These are phyloP conservation scores for Helotiales sp. DNA, from an alignment of 2,329 filamentous ascomycete genomes.

Conservation along the genomic window DNA sequence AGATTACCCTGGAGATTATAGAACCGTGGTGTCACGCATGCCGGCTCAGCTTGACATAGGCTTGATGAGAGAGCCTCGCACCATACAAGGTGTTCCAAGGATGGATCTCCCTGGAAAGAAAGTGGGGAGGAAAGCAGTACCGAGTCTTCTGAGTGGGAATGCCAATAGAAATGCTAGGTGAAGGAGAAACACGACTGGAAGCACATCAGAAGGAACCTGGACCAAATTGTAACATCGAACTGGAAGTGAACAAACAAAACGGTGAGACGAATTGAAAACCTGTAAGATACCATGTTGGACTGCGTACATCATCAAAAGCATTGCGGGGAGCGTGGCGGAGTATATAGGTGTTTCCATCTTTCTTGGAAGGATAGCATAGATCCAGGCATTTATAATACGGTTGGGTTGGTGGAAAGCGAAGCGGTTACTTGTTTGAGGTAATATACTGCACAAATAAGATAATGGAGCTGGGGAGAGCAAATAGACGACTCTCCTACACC, in stretches of 20 bases:
- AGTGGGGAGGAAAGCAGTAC: conserved; percentile 37
- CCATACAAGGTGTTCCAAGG: conserved; percentile 83
- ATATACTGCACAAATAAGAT: neutral
- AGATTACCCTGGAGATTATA: conserved; percentile 64
- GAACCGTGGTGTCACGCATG: conserved; percentile 60
- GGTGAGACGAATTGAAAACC: neutral
- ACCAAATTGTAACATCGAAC: too few species aligned
- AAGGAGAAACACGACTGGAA: neutral
- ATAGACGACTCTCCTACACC: too few species aligned
- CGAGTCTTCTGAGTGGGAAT: conserved; percentile 33
- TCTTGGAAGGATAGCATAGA: neutral
- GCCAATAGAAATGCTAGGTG: neutral
- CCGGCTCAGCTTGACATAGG: conserved; percentile 82
- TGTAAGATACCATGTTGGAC: conserved; percentile 1
- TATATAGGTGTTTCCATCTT: neutral
- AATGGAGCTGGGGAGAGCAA: neutral
- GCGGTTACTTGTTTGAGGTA: neutral
- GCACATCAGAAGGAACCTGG: neutral
- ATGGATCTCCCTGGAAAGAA: conserved; percentile 39
- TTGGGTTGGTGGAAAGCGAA: neutral
- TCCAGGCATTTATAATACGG: neutral
- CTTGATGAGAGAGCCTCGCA: conserved; percentile 88
- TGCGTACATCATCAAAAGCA: neutral
- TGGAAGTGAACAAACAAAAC: neutral
- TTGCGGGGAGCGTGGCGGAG: neutral